Percentiles rank a stretch among this genome's conserved stretches.
Evolutionary conservation across 441 rosid species (phyloP).

Genomic region (Aquilaria agallochum): DNA sequence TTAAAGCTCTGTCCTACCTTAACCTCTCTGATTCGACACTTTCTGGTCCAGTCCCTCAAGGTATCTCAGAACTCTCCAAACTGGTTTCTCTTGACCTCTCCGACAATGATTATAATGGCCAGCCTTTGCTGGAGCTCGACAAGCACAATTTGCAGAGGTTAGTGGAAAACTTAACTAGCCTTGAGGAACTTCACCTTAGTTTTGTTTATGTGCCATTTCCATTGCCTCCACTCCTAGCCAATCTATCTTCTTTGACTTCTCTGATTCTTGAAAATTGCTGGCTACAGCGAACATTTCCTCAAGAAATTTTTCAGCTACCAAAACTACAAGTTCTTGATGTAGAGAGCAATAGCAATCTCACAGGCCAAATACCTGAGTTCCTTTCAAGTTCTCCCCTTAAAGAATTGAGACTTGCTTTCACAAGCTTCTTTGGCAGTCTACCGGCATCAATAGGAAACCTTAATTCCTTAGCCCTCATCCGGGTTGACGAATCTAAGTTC

Average conservation of each 20-base stretch:
- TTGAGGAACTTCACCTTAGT: no score
- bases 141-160: no score
- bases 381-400: background rate
- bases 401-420: background rate
- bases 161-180: no score
- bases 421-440: conserved; percentile 2
- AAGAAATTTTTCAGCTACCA: background rate
- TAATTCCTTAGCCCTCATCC: background rate
- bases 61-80: background rate
- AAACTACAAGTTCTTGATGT: background rate
- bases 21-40: conserved; percentile 5
- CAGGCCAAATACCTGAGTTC: background rate
- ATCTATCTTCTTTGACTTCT: no score
- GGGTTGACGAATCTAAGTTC: background rate
- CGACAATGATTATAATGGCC: no score
- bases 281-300: no score
- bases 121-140: no score
- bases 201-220: no score
- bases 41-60: conserved; percentile 13
- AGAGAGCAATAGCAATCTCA: background rate
- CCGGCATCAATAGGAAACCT: background rate
- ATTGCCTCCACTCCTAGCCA: no score
- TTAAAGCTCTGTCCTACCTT: conserved; percentile 4
- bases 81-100: no score
- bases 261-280: no score